These are phyloP conservation scores for Apiospora rasikravindrae DNA, from an alignment of 2,329 filamentous ascomycete species.

Conservation along the genomic window DNA sequence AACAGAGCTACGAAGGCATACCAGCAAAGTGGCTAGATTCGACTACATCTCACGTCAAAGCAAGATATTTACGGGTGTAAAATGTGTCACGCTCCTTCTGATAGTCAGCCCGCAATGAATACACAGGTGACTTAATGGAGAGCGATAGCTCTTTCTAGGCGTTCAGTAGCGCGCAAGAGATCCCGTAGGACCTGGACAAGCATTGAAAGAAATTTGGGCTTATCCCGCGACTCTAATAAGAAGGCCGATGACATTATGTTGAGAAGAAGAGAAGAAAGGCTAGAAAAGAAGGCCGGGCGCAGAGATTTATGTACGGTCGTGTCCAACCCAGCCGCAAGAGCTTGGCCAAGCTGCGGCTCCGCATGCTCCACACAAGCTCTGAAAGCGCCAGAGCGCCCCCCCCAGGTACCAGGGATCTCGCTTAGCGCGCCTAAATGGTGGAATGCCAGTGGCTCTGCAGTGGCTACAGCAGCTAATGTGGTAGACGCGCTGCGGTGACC, in stretches of 20 bases:
- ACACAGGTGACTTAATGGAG: conserved; percentile 71
- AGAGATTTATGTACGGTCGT: conserved; percentile 24
- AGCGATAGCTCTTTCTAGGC: conserved; percentile 83
- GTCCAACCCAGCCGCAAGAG: conserved; percentile 19
- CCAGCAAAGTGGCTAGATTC: background rate
- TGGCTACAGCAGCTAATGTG: background rate
- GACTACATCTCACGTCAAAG: background rate
- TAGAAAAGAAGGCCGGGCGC: conserved; percentile 39
- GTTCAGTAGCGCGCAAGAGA: conserved; percentile 96
- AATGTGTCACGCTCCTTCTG: conserved; percentile 46
- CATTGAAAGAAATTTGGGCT: conserved; percentile 71
- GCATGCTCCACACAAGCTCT: conserved; percentile 17
- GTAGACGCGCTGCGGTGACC: background rate
- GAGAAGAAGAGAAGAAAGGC: conserved; percentile 55
- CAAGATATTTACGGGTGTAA: background rate
- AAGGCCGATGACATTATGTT: conserved; percentile 78
- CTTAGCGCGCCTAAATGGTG: conserved; percentile 17
- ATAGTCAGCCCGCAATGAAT: conserved; percentile 44
- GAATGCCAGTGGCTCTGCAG: conserved; percentile 6
- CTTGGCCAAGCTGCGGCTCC: conserved; percentile 15
- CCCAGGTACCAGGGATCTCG: background rate
- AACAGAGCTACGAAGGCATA: background rate
- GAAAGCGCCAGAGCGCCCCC: background rate
- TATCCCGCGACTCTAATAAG: conserved; percentile 99
- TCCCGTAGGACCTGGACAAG: conserved; percentile 86